phyloP scores from a whole-genome alignment of 176 grass and related monocot species.

The Puya raimondii region DNA sequence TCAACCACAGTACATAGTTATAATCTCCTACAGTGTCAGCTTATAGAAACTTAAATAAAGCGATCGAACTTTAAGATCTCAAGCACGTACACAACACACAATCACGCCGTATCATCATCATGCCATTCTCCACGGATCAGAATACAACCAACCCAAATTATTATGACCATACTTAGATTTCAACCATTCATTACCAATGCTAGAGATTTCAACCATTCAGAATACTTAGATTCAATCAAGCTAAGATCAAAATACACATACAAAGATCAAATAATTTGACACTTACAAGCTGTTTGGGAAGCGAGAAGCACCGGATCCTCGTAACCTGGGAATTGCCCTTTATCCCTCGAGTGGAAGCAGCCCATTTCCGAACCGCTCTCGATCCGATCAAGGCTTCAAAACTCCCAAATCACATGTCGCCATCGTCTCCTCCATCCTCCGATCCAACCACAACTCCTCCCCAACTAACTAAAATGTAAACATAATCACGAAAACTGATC shows the following conservation, averaged over 20 bases:
- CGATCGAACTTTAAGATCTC: too few species aligned
- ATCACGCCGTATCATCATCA: too few species aligned
- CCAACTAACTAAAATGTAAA: background rate
- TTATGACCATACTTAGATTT: too few species aligned
- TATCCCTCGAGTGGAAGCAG: slow-evolving; percentile 5
- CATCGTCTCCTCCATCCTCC: slow-evolving; percentile 2
- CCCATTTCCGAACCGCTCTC: slow-evolving; percentile 4
- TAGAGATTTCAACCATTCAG: too few species aligned
- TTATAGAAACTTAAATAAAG: too few species aligned
- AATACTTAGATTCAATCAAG: too few species aligned
- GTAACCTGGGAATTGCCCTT: slow-evolving; percentile 16
- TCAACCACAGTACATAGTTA: too few species aligned
- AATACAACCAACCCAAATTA: too few species aligned
- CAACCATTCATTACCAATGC: too few species aligned
- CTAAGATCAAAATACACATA: background rate
- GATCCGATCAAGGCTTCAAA: background rate
- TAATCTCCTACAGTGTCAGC: too few species aligned
- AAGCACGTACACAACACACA: too few species aligned
- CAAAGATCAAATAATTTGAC: background rate
- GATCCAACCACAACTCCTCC: background rate
- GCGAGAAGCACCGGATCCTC: slow-evolving; percentile 16
- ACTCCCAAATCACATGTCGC: slow-evolving; percentile 3
- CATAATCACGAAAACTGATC: background rate
- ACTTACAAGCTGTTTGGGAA: slow-evolving; percentile 20
- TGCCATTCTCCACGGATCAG: too few species aligned